Evolutionary conservation across 306 rosid species (phyloP).

Genomic region (Pyrus betulifolia): DNA sequence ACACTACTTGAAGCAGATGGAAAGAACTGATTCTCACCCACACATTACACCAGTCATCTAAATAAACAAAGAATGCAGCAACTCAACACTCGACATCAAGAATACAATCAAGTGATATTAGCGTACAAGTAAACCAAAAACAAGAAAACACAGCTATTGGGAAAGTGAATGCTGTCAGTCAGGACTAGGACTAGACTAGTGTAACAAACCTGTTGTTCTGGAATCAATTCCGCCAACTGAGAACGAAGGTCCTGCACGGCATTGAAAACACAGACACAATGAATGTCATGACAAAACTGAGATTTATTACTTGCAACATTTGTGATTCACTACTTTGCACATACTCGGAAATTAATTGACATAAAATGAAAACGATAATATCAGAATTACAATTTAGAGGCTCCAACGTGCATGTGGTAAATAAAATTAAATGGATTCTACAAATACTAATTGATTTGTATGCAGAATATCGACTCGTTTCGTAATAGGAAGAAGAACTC

Average conservation of each 20-base stretch:
- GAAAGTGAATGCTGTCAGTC: background rate
- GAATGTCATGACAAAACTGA: background rate
- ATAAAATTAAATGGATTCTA: background rate
- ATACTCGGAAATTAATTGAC: background rate
- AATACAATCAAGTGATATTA: background rate
- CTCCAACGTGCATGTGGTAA: background rate
- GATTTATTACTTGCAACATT: background rate
- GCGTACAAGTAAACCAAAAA: background rate
- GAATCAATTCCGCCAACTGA: slow-evolving; percentile 78
- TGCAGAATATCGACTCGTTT: background rate
- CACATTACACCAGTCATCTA: background rate
- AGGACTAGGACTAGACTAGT: background rate
- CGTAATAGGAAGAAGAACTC: background rate
- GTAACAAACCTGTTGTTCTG: slow-evolving; percentile 72
- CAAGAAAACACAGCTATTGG: background rate
- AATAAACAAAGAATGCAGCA: background rate
- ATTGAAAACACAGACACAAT: background rate
- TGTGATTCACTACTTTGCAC: background rate
- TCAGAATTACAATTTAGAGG: background rate
- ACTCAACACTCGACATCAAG: too few relatives aligned
- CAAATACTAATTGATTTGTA: background rate
- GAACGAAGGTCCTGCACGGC: slow-evolving; percentile 73
- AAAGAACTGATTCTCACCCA: background rate
- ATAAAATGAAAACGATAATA: background rate
- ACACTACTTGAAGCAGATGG: background rate